Conservation (phyloP, 768 basidiomycete genomes). For the Chiua virens region DNA sequence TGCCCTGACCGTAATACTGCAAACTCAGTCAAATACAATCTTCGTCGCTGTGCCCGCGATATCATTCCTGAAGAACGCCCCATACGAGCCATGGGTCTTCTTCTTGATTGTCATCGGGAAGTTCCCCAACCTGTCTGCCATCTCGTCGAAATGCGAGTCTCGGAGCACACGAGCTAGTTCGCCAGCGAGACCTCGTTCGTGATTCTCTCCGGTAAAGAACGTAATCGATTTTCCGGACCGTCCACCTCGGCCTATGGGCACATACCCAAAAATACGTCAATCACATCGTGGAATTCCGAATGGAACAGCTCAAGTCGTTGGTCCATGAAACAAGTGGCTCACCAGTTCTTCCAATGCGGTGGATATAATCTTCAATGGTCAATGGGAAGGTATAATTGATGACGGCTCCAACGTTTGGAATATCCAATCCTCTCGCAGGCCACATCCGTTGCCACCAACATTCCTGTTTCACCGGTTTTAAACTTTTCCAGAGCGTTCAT, state of each 20-base stretch:
- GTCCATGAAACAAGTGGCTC: constrained; percentile 7
- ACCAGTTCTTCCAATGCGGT: constrained; percentile 90
- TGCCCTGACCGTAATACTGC: background rate
- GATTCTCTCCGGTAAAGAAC: constrained; percentile 91
- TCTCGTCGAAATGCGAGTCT: constrained; percentile 81
- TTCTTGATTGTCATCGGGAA: constrained; percentile 99
- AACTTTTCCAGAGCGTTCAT: constrained; percentile 87
- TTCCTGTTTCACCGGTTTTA: constrained; percentile 72
- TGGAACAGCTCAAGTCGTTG: background rate
- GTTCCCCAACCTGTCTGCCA: constrained; percentile 60
- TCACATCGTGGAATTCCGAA: background rate
- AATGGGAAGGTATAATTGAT: constrained; percentile 98
- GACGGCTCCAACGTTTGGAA: constrained; percentile 91
- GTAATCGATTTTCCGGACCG: constrained; percentile 89
- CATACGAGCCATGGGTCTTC: constrained; percentile 87
- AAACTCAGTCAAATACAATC: constrained; percentile 62
- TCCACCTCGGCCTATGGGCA: constrained; percentile 84
- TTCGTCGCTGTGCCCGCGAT: constrained; percentile 66
- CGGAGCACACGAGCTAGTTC: constrained; percentile 89
- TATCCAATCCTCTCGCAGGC: constrained; percentile 96
- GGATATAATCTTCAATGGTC: constrained; percentile 91
- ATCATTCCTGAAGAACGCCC: constrained; percentile 76
- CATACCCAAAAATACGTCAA: background rate
- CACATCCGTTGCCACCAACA: constrained; percentile 96
- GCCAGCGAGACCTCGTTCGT: constrained; percentile 86